Conservation (phyloP, 1,284 basidiomycete genomes). For the Leucoagaricus sp. region DNA sequence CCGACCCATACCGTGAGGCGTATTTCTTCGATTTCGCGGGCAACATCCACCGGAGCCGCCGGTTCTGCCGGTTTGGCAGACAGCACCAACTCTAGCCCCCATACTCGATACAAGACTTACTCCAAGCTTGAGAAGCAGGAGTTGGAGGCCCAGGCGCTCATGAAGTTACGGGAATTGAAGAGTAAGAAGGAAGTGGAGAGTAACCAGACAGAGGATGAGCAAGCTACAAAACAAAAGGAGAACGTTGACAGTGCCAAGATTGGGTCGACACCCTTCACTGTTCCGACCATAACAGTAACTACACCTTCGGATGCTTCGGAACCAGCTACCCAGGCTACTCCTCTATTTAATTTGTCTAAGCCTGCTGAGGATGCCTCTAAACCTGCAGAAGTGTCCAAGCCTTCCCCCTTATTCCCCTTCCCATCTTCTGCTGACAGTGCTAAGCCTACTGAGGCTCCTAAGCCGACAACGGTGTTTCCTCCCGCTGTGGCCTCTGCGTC, state of each 20-base stretch:
- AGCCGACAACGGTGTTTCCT: slow-evolving; percentile 20
- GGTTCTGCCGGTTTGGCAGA: slow-evolving; percentile 41
- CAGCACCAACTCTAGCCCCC: slow-evolving; percentile 50
- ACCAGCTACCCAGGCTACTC: slow-evolving; percentile 15
- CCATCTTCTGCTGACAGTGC: slow-evolving; percentile 10
- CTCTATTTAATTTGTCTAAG: slow-evolving; percentile 2
- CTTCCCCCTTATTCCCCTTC: not conserved
- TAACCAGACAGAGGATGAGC: slow-evolving; percentile 40
- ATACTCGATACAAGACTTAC: slow-evolving; percentile 48
- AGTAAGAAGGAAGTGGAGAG: slow-evolving; percentile 43
- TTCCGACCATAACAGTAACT: slow-evolving; percentile 35
- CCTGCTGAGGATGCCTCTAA: slow-evolving; percentile 19
- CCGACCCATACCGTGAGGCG: slow-evolving; percentile 29
- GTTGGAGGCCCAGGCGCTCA: slow-evolving; percentile 74
- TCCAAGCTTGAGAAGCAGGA: slow-evolving; percentile 86
- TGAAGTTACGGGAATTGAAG: slow-evolving; percentile 56
- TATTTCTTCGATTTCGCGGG: slow-evolving; percentile 32
- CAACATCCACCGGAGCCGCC: slow-evolving; percentile 20
- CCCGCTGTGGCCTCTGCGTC: slow-evolving; percentile 7
- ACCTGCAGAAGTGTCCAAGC: slow-evolving; percentile 8
- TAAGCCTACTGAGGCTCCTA: slow-evolving; percentile 16
- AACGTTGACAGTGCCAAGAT: slow-evolving; percentile 23
- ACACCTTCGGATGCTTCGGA: slow-evolving; percentile 24
- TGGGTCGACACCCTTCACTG: slow-evolving; percentile 26
- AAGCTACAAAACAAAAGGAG: slow-evolving; percentile 42